Evolutionary conservation across 2,329 filamentous ascomycete genomes (phyloP).

Genomic region (Calonectria montana): DNA sequence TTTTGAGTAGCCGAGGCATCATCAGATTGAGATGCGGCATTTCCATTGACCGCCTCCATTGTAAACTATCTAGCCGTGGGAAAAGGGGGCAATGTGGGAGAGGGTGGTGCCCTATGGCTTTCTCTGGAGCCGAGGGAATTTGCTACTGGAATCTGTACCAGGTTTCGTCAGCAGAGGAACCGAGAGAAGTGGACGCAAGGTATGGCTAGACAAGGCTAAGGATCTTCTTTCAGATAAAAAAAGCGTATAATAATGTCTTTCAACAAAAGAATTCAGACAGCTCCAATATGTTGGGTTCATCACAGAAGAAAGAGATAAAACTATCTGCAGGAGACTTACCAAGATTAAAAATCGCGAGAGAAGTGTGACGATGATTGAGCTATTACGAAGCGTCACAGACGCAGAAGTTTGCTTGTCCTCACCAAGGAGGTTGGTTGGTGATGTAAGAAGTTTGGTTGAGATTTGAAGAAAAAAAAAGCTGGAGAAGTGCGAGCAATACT

Average conservation of each 20-base stretch:
- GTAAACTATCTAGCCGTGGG: slow-evolving; percentile 33
- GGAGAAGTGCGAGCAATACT: slow-evolving; percentile 13
- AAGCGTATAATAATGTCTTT: slow-evolving; percentile 71
- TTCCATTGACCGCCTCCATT: slow-evolving; percentile 59
- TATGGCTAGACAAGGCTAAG: not conserved
- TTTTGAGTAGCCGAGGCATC: slow-evolving; percentile 62
- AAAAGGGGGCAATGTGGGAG: slow-evolving; percentile 25
- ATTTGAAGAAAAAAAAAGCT: slow-evolving; percentile 32
- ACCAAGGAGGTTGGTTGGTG: slow-evolving; percentile 23
- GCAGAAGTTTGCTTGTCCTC: slow-evolving; percentile 21
- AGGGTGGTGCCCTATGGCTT: slow-evolving; percentile 3
- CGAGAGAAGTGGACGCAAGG: not conserved
- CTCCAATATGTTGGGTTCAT: slow-evolving; percentile 75
- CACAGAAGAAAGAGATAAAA: slow-evolving; percentile 46
- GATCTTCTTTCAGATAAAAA: slow-evolving; percentile 51
- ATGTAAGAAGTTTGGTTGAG: slow-evolving; percentile 24
- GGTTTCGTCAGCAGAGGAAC: slow-evolving; percentile 23
- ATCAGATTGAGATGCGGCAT: slow-evolving; percentile 45
- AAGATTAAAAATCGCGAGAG: not conserved
- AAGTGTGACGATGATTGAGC: not conserved
- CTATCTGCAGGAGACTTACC: slow-evolving; percentile 39
- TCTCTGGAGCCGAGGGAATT: not conserved
- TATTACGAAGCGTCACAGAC: slow-evolving; percentile 18
- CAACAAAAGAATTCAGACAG: slow-evolving; percentile 77
- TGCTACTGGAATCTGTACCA: slow-evolving; percentile 21